Conservation (phyloP, 768 basidiomycete genomes). For the Auricularia sp. region DNA sequence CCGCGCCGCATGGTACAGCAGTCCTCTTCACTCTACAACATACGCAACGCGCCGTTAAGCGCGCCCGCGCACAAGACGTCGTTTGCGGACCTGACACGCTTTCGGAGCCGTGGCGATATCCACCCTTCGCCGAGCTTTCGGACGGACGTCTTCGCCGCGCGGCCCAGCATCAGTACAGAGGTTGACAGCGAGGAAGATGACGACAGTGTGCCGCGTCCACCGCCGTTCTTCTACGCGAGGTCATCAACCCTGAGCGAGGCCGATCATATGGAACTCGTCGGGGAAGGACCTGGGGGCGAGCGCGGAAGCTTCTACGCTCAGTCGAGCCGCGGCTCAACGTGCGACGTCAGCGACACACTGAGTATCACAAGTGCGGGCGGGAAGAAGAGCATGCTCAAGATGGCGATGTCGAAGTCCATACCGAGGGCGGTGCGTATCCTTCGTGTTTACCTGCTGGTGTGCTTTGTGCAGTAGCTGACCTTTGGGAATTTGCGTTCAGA, state of each 20-base stretch:
- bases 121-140: not conserved
- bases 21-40: not conserved
- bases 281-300: too few relatives aligned
- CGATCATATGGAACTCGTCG: too few relatives aligned
- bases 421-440: not conserved
- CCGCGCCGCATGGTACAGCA: not conserved
- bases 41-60: not conserved
- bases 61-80: not conserved
- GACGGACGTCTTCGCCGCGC: not conserved
- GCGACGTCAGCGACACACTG: not conserved
- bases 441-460: not conserved
- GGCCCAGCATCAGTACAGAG: not conserved
- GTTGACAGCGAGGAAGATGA: not conserved
- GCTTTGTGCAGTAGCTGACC: not conserved
- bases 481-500: not conserved
- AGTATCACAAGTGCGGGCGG: not conserved
- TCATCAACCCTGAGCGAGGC: too few relatives aligned
- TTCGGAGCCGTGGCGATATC: not conserved
- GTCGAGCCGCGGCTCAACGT: not conserved
- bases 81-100: not conserved
- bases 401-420: not conserved
- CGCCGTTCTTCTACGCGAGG: not conserved
- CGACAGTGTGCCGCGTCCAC: not conserved
- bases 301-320: not conserved
- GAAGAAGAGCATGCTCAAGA: not conserved